A percentile compares a stretch with the other conserved stretches of the same genome.
These are phyloP conservation scores for Ilyonectria destructans DNA, from an alignment of 2,329 filamentous ascomycete genomes.

Conservation along the genomic window DNA sequence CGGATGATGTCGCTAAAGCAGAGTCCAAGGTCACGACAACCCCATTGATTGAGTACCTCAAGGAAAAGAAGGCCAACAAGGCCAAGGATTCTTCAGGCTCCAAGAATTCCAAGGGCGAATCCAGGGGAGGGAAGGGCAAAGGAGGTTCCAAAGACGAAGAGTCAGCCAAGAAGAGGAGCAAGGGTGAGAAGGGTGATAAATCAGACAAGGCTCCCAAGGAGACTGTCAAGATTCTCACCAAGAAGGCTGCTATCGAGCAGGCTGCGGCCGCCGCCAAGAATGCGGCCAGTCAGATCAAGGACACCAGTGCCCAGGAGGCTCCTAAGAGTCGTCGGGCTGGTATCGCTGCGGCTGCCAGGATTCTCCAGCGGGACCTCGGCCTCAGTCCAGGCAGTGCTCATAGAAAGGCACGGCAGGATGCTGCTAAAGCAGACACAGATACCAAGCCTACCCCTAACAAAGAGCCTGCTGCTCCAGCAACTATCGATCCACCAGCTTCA, in stretches of 20 bases:
- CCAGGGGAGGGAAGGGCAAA: conserved; percentile 66
- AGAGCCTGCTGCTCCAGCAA: conserved; percentile 43
- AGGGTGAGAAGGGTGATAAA: conserved; percentile 72
- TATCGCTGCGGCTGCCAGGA: conserved; percentile 76
- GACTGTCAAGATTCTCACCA: conserved; percentile 75
- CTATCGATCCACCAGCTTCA: conserved; percentile 43
- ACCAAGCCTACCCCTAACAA: conserved; percentile 59
- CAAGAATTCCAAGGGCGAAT: conserved; percentile 70
- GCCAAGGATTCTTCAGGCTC: conserved; percentile 67
- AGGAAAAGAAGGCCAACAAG: conserved; percentile 90
- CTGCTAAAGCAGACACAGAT: conserved; percentile 70
- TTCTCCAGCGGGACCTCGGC: conserved; percentile 77
- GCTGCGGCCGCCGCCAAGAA: conserved; percentile 64
- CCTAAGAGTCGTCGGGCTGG: conserved; percentile 73
- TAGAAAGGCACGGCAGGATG: conserved; percentile 72
- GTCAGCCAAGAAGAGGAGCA: conserved; percentile 74
- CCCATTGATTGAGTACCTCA: conserved; percentile 89
- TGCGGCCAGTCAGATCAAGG: conserved; percentile 55
- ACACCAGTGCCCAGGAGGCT: conserved; percentile 53
- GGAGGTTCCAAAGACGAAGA: conserved; percentile 63
- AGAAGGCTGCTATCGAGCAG: conserved; percentile 69
- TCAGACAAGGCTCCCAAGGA: conserved; percentile 69
- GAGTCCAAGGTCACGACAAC: conserved; percentile 82
- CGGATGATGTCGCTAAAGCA: conserved; percentile 62
- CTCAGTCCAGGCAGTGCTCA: conserved; percentile 76